A percentile compares a stretch with the other conserved stretches of the same genome.
Conservation (phyloP, 139 green algal genomes). For the Chlorella sp. region DNA sequence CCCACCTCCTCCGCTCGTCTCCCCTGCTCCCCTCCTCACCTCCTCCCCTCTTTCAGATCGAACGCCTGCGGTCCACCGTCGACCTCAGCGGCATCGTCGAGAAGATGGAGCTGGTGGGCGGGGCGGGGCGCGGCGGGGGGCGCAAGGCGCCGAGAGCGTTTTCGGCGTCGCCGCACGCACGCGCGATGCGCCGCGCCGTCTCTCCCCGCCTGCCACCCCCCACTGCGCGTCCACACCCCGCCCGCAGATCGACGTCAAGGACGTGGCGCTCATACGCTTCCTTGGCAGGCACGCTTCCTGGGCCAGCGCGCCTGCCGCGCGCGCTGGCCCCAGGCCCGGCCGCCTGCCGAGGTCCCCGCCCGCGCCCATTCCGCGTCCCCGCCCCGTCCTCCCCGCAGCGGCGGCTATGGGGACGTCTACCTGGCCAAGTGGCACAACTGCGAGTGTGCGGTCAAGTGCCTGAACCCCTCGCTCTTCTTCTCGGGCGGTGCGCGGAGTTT, state of each 20-base stretch:
- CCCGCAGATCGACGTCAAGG: conserved; percentile 49
- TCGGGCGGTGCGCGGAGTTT: background rate
- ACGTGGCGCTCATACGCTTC: conserved; percentile 67
- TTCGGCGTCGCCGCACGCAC: too few species aligned
- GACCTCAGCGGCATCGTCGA: conserved; percentile 47
- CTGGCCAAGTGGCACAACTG: conserved; percentile 61
- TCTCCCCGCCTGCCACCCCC: too few species aligned
- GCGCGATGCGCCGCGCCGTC: too few species aligned
- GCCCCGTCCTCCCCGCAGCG: too few species aligned
- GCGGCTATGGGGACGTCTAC: conserved; percentile 71
- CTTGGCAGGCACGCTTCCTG: conserved; percentile 44
- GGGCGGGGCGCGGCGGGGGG: too few species aligned
- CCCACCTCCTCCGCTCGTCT: too few species aligned
- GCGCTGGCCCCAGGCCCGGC: too few species aligned
- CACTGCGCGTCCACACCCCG: too few species aligned
- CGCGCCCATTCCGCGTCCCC: background rate
- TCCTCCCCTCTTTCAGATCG: too few species aligned
- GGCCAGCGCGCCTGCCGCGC: background rate
- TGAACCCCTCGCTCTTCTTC: conserved; percentile 73
- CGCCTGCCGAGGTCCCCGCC: too few species aligned
- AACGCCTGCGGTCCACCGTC: conserved; percentile 14
- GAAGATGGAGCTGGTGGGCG: conserved; percentile 72
- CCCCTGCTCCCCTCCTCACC: too few species aligned
- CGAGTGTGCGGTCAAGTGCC: conserved; percentile 75
- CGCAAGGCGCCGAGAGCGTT: too few species aligned